Evolutionary conservation across 495 filamentous ascomycete genomes (phyloP).

Genomic region (Xanthoparmelia taractica): DNA sequence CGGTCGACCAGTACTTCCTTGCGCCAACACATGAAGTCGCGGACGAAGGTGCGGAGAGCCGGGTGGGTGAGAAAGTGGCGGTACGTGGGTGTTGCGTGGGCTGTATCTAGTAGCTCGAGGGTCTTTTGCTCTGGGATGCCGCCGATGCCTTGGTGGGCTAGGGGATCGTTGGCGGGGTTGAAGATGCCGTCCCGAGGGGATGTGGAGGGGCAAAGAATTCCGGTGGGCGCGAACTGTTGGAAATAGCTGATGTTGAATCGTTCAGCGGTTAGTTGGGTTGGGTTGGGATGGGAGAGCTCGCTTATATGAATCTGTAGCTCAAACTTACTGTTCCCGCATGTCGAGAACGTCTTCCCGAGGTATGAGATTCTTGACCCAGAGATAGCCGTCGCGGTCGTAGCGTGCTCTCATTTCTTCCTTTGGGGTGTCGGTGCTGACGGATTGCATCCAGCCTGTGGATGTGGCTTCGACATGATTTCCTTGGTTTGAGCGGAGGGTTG

Average conservation of each 20-base stretch:
- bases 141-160: constrained; percentile 51
- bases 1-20: constrained; percentile 42
- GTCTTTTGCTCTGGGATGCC: constrained; percentile 24
- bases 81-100: constrained; percentile 27
- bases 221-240: constrained; percentile 44
- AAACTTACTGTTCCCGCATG: constrained; percentile 36
- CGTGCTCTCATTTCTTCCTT: constrained; percentile 41
- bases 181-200: constrained; percentile 45
- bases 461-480: constrained; percentile 5
- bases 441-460: constrained; percentile 16
- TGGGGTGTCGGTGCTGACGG: constrained; percentile 31
- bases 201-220: constrained; percentile 43
- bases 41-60: constrained; percentile 43
- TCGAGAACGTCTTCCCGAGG: constrained; percentile 50
- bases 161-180: constrained; percentile 39
- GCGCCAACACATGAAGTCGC: constrained; percentile 48
- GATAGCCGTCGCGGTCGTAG: constrained; percentile 50
- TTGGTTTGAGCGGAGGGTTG: constrained; percentile 9
- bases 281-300: background rate
- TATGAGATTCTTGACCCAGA: constrained; percentile 52
- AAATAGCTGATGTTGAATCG: constrained; percentile 41
- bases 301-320: background rate
- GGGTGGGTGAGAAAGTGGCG: constrained; percentile 46
- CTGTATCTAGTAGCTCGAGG: constrained; percentile 22
- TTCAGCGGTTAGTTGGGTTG: background rate